Evolutionary conservation across 2,329 filamentous ascomycete genomes (phyloP).

Genomic region (Volutella citrinella): DNA sequence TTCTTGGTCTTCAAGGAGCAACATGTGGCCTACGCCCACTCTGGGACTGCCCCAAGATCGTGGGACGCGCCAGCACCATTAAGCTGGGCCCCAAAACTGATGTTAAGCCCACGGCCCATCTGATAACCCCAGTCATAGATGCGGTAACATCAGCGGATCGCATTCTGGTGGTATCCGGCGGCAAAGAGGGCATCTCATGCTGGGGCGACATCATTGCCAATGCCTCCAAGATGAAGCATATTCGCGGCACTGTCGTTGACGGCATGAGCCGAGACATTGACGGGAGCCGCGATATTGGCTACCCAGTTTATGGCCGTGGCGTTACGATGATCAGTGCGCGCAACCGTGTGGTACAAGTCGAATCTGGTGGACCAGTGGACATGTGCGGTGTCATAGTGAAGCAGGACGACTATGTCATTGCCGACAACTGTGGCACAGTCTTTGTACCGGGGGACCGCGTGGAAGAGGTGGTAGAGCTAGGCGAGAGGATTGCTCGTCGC

Average conservation of each 20-base stretch:
- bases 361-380: slow-evolving; percentile 9
- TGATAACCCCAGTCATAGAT: slow-evolving; percentile 13
- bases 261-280: slow-evolving; percentile 32
- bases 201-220: slow-evolving; percentile 20
- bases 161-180: slow-evolving; percentile 7
- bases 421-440: slow-evolving; percentile 15
- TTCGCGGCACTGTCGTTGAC: slow-evolving; percentile 30
- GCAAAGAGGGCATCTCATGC: slow-evolving; percentile 14
- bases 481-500: slow-evolving; percentile 9
- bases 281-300: slow-evolving; percentile 28
- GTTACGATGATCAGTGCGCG: slow-evolving; percentile 31
- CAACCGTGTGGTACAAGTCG: slow-evolving; percentile 27
- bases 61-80: slow-evolving; percentile 16
- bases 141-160: slow-evolving; percentile 10
- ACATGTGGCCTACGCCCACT: slow-evolving; percentile 16
- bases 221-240: slow-evolving; percentile 18
- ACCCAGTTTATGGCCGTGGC: slow-evolving; percentile 31
- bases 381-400: slow-evolving; percentile 14
- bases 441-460: slow-evolving; percentile 11
- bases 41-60: slow-evolving; percentile 18
- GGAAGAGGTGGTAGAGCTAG: slow-evolving; percentile 10
- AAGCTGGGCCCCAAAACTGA: slow-evolving; percentile 10
- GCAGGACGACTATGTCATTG: slow-evolving; percentile 16
- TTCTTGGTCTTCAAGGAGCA: slow-evolving; percentile 14
- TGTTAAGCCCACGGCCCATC: slow-evolving; percentile 1